Base-by-base conservation (phyloP, 2,329 filamentous ascomycete species). In the Trichoderma citrinoviride region DNA sequence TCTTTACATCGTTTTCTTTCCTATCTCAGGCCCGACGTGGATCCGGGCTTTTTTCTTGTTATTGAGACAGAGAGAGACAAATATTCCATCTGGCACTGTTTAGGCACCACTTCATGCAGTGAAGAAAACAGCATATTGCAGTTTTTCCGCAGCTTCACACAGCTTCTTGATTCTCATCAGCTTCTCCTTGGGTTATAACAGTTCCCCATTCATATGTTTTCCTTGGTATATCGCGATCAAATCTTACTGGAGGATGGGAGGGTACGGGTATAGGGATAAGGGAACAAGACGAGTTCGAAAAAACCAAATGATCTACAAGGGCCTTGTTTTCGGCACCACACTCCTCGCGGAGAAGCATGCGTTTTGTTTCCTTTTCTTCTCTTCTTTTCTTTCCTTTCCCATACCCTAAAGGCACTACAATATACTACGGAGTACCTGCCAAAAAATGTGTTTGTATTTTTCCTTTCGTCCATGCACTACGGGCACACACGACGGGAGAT, bases 291-390 rank as follows among this genome's bases (percentile, higher is more conserved):
- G n/a, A 53, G 46, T 53, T 19, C n/a, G n/a, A 47, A 49, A 37
- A 29, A 49, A 57, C 47, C 7, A 2, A 14, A 37, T 37, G 12
- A 46, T 7, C 27, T 54, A 61, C 58, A 61, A 46, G 58, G 58
- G 58, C 49, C 58, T 53, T 14, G 12, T 14, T 19, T 46, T 46
- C 44, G 58, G 58, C 49, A 53, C 47, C 40, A 44, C 33, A 46
- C 58, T 61, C 58, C 58, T 61, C 58, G 44, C 58, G 58, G 58
- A 61, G 58, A 61, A 37, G 58, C 58, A 54, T 46, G 25, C 58
- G 37, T 17, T 54, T 41, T 21, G 43, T 54, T 37, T 23, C 40
- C 12, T 37, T 14, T 37, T 3, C 3, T 14, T 37, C 3, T 37
- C 27, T 29, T 29, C 7, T 1, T 7, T 5, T 29, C 27, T 37